Evolutionary conservation across 306 rosid species (phyloP), one percentile per base, ranked within the genome.

Genomic region (Rubus idaeus): DNA sequence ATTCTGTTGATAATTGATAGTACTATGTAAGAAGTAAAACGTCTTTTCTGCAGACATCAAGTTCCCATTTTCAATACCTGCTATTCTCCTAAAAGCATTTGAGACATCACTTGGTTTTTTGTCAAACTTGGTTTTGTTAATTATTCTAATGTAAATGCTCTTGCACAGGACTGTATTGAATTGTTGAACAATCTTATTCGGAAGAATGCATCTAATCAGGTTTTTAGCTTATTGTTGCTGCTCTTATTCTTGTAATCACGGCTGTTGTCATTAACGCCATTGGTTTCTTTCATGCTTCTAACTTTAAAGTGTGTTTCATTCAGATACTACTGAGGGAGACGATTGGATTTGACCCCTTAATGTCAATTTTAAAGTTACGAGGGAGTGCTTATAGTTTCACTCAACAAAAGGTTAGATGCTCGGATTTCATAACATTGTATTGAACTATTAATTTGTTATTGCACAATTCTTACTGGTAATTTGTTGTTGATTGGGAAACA

Each of bases 251-350:
- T 30, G 70, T 30, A 44, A 17, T 11, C 39, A 0, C 13, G 1
- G 23, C 4, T 42, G 51, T 74, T 23, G 56, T 16, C 26, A 42
- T 73, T 62, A 57, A 61, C 75, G 57, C 73, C 53, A 39, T 46
- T 21, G 37, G 63, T 73, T 81, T 70, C 72, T 70, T 30, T 78
- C 42, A 47, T 81, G 68, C 65, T 63, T 39, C 61, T 78, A 82
- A 79, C 44, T 60, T 8, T 63, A 44, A 66, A 77, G 26, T 53
- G 16, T 69, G 21, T 79, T 42, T 77, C 81, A 30, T 80, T 71
- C 89, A 94, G 98, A 88, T 94, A 75, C 87, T 94, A 53, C 74
- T 94, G 49, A 88, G 98, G 84, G 98, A 94, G 84, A 94, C 98
- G 40, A 78, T 90, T 47, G 97, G 98, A 70, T 84, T 91, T 85